Conservation (phyloP, 192 early-diverging fungal species). For the Irineochytrium annulatum region DNA sequence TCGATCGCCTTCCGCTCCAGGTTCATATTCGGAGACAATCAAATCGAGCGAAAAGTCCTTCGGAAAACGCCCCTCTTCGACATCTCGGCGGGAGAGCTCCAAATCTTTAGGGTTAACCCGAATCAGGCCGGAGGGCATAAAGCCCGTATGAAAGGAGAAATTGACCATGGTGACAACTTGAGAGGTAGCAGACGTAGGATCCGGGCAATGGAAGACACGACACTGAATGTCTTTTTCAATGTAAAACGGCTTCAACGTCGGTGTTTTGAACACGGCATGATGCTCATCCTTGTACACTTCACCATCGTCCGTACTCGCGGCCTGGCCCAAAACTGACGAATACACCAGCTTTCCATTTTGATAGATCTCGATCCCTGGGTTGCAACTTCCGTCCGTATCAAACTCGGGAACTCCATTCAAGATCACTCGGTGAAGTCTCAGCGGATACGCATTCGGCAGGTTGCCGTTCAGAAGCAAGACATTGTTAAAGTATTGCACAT, state of each 20-base stretch:
- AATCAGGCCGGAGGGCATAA: slow-evolving; percentile 53
- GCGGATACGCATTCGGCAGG: slow-evolving; percentile 40
- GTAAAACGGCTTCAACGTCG: slow-evolving; percentile 1
- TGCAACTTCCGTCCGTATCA: slow-evolving; percentile 25
- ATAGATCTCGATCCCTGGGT: slow-evolving; percentile 50
- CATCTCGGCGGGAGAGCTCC: slow-evolving; percentile 39
- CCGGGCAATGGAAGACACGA: slow-evolving; percentile 39
- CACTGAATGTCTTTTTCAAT: slow-evolving; percentile 45
- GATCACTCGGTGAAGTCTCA: slow-evolving; percentile 40
- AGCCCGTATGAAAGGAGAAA: slow-evolving; percentile 59
- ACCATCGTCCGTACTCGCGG: background rate
- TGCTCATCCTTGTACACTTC: slow-evolving; percentile 15
- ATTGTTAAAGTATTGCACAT: slow-evolving; percentile 54
- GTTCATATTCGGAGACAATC: slow-evolving; percentile 33
- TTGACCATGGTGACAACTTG: slow-evolving; percentile 48
- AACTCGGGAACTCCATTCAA: slow-evolving; percentile 43
- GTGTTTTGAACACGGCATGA: slow-evolving; percentile 10
- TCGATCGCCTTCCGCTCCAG: background rate
- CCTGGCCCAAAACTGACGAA: slow-evolving; percentile 16
- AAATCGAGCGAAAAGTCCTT: slow-evolving; percentile 45
- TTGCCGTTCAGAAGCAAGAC: slow-evolving; percentile 40
- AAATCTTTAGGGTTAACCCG: slow-evolving; percentile 48
- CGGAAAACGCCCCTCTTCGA: slow-evolving; percentile 33
- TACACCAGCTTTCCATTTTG: slow-evolving; percentile 41
- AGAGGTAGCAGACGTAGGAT: slow-evolving; percentile 20